phyloP scores from a whole-genome alignment of 2,329 filamentous ascomycete species.

The Paecilomyces formosus region DNA sequence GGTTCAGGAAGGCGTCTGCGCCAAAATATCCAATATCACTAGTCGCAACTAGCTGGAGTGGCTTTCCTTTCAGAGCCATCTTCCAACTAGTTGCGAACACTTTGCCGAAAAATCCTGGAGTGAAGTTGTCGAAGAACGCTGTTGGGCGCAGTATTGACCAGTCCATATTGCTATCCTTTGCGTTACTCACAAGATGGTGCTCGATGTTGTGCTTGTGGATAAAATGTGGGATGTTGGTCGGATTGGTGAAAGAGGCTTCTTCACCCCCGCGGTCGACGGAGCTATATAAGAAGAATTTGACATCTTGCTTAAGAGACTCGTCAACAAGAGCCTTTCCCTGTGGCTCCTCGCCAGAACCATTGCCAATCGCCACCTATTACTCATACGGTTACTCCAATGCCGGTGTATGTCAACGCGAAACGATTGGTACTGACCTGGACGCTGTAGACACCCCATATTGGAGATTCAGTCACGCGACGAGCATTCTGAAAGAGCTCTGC shows the following conservation, averaged over 20 bases:
- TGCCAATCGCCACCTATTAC: constrained; percentile 5
- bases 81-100: constrained; percentile 40
- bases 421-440: constrained; percentile 42
- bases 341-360: constrained; percentile 34
- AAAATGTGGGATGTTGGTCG: constrained; percentile 56
- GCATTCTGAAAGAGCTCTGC: constrained; percentile 44
- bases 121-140: constrained; percentile 55
- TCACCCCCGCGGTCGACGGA: constrained; percentile 58
- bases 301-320: constrained; percentile 46
- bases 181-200: constrained; percentile 47
- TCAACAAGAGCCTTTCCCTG: constrained; percentile 56
- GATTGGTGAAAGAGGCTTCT: constrained; percentile 38
- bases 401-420: background rate
- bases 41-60: constrained; percentile 35
- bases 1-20: constrained; percentile 41
- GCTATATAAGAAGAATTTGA: constrained; percentile 57
- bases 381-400: background rate
- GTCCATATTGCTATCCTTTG: constrained; percentile 40
- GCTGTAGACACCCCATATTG: constrained; percentile 55
- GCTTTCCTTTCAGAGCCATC: constrained; percentile 33
- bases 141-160: constrained; percentile 58
- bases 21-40: constrained; percentile 48
- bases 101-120: constrained; percentile 40
- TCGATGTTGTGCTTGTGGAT: constrained; percentile 56
- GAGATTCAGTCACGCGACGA: constrained; percentile 22